Conservation (phyloP, 805 yeast species). For the Candida maltosa region DNA sequence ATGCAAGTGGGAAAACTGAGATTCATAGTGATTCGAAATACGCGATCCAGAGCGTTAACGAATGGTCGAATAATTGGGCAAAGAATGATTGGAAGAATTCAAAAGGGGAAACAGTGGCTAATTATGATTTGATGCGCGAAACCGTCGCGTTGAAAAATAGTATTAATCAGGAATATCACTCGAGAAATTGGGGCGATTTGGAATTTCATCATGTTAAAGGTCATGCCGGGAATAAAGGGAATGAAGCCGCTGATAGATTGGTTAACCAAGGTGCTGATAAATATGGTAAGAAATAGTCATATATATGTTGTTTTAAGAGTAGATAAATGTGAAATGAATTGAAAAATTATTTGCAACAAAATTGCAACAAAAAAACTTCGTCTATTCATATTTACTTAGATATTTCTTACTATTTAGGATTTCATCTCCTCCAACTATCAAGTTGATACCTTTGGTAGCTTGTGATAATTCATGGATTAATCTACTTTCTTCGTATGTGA, state of each 20-base stretch:
- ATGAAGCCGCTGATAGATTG: constrained; percentile 70
- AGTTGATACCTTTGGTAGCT: constrained; percentile 53
- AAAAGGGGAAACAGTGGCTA: constrained; percentile 44
- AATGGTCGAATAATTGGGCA: constrained; percentile 60
- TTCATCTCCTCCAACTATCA: constrained; percentile 72
- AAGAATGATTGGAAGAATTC: constrained; percentile 50
- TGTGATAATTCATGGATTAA: constrained; percentile 60
- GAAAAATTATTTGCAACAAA: too few relatives aligned
- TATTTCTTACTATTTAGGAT: constrained; percentile 35
- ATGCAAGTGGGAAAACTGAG: constrained; percentile 23
- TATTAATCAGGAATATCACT: constrained; percentile 36
- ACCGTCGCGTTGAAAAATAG: constrained; percentile 19
- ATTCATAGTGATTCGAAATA: constrained; percentile 74
- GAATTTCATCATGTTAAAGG: constrained; percentile 64
- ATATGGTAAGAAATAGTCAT: neutral
- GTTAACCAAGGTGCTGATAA: constrained; percentile 63
- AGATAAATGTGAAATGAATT: too few relatives aligned
- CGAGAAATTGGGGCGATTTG: constrained; percentile 35
- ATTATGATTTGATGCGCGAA: constrained; percentile 47
- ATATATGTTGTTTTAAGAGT: neutral
- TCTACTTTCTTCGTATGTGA: constrained; percentile 89
- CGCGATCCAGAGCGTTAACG: constrained; percentile 50
- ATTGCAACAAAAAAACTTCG: too few relatives aligned
- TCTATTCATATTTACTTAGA: too few relatives aligned
- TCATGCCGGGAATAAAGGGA: constrained; percentile 68